Evolutionary conservation across 1,284 basidiomycete genomes (phyloP).

Genomic region (Austropuccinia psidii): DNA sequence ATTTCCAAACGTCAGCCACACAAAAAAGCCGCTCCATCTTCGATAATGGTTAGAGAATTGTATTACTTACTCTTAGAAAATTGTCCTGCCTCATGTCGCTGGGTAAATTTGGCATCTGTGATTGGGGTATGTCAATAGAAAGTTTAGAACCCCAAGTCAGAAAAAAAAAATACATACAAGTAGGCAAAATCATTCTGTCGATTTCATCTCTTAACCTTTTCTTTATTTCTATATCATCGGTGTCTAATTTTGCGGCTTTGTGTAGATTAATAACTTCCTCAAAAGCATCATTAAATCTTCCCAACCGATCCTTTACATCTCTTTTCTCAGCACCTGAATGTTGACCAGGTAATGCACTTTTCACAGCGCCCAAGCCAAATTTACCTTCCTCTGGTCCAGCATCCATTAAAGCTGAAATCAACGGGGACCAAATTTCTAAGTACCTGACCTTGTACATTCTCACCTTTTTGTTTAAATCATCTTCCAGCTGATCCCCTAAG

Average conservation of each 20-base stretch:
- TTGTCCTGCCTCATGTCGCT: constrained; percentile 39
- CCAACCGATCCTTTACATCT: constrained; percentile 45
- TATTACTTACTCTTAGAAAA: constrained; percentile 40
- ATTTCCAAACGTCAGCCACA: background rate
- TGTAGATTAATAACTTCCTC: constrained; percentile 44
- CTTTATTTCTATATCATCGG: constrained; percentile 41
- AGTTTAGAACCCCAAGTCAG: background rate
- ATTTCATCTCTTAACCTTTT: constrained; percentile 44
- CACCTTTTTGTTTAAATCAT: constrained; percentile 44
- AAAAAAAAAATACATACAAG: constrained; percentile 37
- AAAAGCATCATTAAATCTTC: constrained; percentile 45
- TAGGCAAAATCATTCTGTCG: constrained; percentile 45
- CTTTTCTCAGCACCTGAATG: constrained; percentile 39
- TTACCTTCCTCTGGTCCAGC: constrained; percentile 41
- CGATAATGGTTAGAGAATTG: background rate
- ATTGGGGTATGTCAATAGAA: background rate
- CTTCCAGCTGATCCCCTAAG: constrained; percentile 41
- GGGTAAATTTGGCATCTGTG: constrained; percentile 34
- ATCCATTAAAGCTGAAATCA: constrained; percentile 45
- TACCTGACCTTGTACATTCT: constrained; percentile 42
- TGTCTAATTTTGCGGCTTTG: constrained; percentile 40
- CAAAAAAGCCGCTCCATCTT: background rate
- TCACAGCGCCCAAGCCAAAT: constrained; percentile 30
- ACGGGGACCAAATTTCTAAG: constrained; percentile 44
- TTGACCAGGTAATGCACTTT: constrained; percentile 39